phyloP scores from a whole-genome alignment of 257 asterid genomes.

The Fraxinus pennsylvanica region DNA sequence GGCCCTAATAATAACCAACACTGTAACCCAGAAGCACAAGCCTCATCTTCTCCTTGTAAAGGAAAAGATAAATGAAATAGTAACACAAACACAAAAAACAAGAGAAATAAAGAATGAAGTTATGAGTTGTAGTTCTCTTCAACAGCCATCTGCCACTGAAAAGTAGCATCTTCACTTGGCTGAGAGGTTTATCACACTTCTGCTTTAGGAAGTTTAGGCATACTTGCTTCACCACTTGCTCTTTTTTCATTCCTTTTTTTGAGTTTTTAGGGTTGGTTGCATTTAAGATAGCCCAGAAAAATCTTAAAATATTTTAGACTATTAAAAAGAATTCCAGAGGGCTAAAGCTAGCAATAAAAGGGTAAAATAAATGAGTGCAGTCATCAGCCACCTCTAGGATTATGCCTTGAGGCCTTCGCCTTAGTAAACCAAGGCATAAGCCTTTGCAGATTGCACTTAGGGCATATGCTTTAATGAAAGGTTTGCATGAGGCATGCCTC shows the following conservation, averaged over 20 bases:
- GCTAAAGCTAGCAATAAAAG: neutral
- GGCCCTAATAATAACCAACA: neutral
- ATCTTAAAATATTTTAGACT: neutral
- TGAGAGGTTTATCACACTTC: neutral
- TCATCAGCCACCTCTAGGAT: neutral
- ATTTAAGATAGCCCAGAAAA: neutral
- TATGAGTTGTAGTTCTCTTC: neutral
- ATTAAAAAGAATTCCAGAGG: neutral
- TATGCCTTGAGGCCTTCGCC: neutral
- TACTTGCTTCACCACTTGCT: neutral
- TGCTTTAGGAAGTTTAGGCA: neutral
- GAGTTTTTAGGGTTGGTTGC: neutral
- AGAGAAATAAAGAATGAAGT: neutral
- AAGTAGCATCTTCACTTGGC: neutral
- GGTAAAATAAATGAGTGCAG: neutral
- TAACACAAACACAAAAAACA: neutral
- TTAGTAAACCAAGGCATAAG: neutral
- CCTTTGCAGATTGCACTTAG: neutral
- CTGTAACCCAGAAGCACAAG: neutral
- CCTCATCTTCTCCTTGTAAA: neutral
- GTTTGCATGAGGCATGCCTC: no score
- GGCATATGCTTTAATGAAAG: neutral
- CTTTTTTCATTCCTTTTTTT: neutral
- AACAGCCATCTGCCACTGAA: neutral
- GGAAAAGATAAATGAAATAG: neutral